Percentiles rank a stretch among this genome's conserved stretches.
phyloP scores from a whole-genome alignment of 495 filamentous ascomycete genomes.

The Podospora australis region DNA sequence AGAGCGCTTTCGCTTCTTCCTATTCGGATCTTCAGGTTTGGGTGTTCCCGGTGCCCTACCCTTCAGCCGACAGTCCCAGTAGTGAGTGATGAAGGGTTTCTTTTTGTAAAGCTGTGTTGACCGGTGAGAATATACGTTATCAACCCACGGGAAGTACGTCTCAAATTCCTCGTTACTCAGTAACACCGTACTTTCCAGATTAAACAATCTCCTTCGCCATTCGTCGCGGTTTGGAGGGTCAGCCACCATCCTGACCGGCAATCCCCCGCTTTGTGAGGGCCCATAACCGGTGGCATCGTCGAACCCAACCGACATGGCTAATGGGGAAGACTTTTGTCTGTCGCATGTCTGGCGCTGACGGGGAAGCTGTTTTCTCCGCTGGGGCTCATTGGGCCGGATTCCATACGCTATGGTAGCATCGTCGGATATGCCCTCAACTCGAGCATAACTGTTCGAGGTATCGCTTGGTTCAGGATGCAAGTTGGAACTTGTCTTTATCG shows the following conservation, averaged over 20 bases:
- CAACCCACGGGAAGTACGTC: constrained; percentile 83
- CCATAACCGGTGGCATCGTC: background rate
- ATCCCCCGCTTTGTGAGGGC: constrained; percentile 25
- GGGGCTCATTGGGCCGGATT: constrained; percentile 7
- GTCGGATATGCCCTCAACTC: background rate
- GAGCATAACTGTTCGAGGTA: background rate
- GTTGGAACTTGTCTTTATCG: background rate
- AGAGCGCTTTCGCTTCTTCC: constrained; percentile 81
- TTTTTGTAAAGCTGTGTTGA: constrained; percentile 83
- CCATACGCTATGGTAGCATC: background rate
- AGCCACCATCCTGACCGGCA: constrained; percentile 50
- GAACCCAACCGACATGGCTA: no score
- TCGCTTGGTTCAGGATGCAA: background rate
- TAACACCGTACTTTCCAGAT: constrained; percentile 67
- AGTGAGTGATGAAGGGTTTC: constrained; percentile 76
- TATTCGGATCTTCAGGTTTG: constrained; percentile 78
- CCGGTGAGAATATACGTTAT: constrained; percentile 88
- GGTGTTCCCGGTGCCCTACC: constrained; percentile 77
- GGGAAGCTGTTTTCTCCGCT: constrained; percentile 23
- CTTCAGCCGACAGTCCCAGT: constrained; percentile 88
- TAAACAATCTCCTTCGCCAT: constrained; percentile 73
- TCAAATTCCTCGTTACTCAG: constrained; percentile 80
- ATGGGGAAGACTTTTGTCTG: no score
- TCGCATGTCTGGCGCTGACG: constrained; percentile 17
- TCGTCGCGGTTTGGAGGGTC: constrained; percentile 62